Conservation (phyloP, 805 yeast species). For the Yarrowia hollandica region DNA sequence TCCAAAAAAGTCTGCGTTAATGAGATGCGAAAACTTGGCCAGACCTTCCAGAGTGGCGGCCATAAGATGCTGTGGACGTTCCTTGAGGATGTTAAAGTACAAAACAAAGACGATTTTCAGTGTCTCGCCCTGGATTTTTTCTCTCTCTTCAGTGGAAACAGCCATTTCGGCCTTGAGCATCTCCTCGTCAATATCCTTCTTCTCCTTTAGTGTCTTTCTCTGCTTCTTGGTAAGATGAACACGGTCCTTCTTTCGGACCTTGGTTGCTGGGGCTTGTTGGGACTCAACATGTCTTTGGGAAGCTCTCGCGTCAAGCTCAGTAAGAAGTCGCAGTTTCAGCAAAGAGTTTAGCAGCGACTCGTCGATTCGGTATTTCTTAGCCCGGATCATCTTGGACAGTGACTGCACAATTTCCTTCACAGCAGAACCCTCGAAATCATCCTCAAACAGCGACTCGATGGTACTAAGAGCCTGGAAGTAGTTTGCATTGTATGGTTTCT, state of each 20-base stretch:
- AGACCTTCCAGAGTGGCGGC: slow-evolving; percentile 90
- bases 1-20: slow-evolving; percentile 88
- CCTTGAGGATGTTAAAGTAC: slow-evolving; percentile 74
- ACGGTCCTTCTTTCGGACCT: slow-evolving; percentile 79
- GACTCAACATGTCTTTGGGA: slow-evolving; percentile 48
- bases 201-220: slow-evolving; percentile 81
- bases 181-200: slow-evolving; percentile 85
- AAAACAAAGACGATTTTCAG: slow-evolving; percentile 68
- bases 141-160: slow-evolving; percentile 84
- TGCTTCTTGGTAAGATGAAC: slow-evolving; percentile 90
- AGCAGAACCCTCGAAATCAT: slow-evolving; percentile 79
- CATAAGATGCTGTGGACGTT: slow-evolving; percentile 62
- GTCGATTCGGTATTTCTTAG: slow-evolving; percentile 76
- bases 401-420: slow-evolving; percentile 71
- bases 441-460: slow-evolving; percentile 67
- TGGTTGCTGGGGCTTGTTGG: slow-evolving; percentile 48
- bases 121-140: slow-evolving; percentile 78
- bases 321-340: slow-evolving; percentile 54
- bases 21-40: slow-evolving; percentile 86
- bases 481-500: slow-evolving; percentile 47
- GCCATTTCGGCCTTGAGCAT: slow-evolving; percentile 83
- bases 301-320: slow-evolving; percentile 43
- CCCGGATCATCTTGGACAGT: slow-evolving; percentile 66
- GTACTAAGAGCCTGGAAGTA: slow-evolving; percentile 63
- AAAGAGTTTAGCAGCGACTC: slow-evolving; percentile 76